Conservation (phyloP, 129 eudicot genomes). For the Flaveria brownii region DNA sequence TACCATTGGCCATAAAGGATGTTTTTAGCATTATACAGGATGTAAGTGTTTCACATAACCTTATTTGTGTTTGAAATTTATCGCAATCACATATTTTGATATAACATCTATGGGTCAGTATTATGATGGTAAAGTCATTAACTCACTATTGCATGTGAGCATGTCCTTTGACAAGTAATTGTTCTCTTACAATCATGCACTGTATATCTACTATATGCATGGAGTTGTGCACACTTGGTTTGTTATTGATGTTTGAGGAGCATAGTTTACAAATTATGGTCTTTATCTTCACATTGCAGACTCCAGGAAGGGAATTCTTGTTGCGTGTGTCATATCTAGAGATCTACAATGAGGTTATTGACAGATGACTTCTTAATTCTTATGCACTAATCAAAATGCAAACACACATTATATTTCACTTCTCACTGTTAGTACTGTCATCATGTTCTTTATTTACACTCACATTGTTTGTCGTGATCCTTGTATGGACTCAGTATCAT, state of each 20-base stretch:
- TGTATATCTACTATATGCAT: neutral
- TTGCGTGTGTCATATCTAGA: slow-evolving; percentile 96
- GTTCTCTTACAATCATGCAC: neutral
- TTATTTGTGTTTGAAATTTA: slow-evolving; percentile 12
- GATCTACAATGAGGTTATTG: slow-evolving; percentile 93
- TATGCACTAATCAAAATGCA: slow-evolving; percentile 4
- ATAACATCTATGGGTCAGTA: slow-evolving; percentile 22
- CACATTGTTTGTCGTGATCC: slow-evolving; percentile 1
- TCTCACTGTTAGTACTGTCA: slow-evolving; percentile 7
- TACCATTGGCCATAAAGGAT: slow-evolving; percentile 97
- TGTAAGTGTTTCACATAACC: slow-evolving; percentile 50
- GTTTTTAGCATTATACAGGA: slow-evolving; percentile 98
- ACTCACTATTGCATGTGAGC: slow-evolving; percentile 21
- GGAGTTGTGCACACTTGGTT: slow-evolving; percentile 17
- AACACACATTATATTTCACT: slow-evolving; percentile 1
- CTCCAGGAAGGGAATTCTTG: slow-evolving; percentile 96
- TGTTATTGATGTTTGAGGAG: slow-evolving; percentile 25
- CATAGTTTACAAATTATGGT: slow-evolving; percentile 14
- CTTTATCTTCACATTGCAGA: slow-evolving; percentile 56
- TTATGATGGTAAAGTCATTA: slow-evolving; percentile 22
- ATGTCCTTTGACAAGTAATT: neutral
- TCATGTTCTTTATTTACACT: neutral
- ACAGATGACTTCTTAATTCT: neutral
- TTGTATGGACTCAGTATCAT: slow-evolving; percentile 4
- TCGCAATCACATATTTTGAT: neutral